Percentiles rank a stretch among this genome's conserved stretches.
Conservation (phyloP, 2,329 filamentous ascomycete species). For the Tolypocladium cylindrosporum region DNA sequence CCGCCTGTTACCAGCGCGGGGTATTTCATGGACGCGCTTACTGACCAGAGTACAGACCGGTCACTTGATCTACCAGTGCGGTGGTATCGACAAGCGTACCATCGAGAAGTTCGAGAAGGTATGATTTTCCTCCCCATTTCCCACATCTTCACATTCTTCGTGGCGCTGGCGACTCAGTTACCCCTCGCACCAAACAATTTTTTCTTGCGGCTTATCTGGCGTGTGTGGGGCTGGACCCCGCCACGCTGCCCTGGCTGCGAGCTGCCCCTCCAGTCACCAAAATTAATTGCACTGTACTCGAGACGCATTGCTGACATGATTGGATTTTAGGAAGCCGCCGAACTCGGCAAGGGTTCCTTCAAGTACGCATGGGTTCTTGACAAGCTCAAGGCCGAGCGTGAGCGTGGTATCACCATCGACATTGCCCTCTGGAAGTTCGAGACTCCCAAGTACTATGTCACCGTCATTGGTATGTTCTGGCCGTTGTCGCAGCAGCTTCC, state of each 20-base stretch:
- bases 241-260: slow-evolving; percentile 3
- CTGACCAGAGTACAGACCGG: slow-evolving; percentile 40
- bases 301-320: slow-evolving; percentile 6
- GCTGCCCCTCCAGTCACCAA: not conserved
- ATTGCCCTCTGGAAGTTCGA: slow-evolving; percentile 99
- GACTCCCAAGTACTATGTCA: slow-evolving; percentile 95
- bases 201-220: not conserved
- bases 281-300: not conserved
- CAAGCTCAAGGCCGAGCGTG: slow-evolving; percentile 99
- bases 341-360: slow-evolving; percentile 99
- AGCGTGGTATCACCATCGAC: slow-evolving; percentile 99
- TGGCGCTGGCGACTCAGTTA: not conserved
- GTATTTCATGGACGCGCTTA: not conserved
- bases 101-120: slow-evolving; percentile 99
- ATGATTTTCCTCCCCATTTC: slow-evolving; percentile 22
- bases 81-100: slow-evolving; percentile 99
- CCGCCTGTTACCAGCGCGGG: slow-evolving; percentile 8
- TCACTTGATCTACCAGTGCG: slow-evolving; percentile 99
- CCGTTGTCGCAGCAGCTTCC: not conserved
- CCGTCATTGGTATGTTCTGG: slow-evolving; percentile 74
- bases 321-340: slow-evolving; percentile 75
- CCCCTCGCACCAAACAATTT: slow-evolving; percentile 1
- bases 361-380: slow-evolving; percentile 99
- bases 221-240: slow-evolving; percentile 4
- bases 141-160: not conserved